Evolutionary conservation across 2,329 filamentous ascomycete species (phyloP).

Genomic region (Xylaria sp.): DNA sequence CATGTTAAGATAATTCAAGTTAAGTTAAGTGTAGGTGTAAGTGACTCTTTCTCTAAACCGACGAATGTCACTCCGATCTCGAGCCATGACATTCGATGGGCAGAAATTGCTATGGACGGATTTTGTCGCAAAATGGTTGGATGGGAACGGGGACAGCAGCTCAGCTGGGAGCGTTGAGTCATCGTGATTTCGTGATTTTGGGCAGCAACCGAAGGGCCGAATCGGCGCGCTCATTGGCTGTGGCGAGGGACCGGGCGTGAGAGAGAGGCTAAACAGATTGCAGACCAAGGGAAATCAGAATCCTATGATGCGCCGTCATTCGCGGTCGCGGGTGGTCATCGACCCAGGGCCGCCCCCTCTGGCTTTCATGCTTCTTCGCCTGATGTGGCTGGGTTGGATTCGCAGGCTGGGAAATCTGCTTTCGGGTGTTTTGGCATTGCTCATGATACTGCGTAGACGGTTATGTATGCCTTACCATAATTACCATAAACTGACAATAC

Average conservation of each 20-base stretch:
- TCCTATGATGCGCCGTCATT: conserved; percentile 37
- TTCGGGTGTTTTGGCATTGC: conserved; percentile 32
- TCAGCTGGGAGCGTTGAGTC: conserved; percentile 43
- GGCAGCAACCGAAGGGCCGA: conserved; percentile 37
- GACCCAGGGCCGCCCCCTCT: conserved; percentile 6
- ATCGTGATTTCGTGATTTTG: conserved; percentile 41
- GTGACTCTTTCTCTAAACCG: not conserved
- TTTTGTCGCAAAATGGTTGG: conserved; percentile 19
- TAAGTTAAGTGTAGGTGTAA: no score
- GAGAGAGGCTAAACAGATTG: conserved; percentile 42
- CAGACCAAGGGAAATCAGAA: conserved; percentile 37
- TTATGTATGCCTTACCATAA: conserved; percentile 33
- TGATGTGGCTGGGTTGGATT: conserved; percentile 36
- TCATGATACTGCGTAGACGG: not conserved
- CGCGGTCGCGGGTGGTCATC: conserved; percentile 24
- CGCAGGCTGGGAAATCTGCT: conserved; percentile 19
- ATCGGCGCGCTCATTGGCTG: conserved; percentile 40
- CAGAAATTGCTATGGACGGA: conserved; percentile 13
- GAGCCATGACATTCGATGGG: conserved; percentile 25
- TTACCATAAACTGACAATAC: conserved; percentile 12
- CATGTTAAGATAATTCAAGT: no score
- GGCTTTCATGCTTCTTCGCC: conserved; percentile 20
- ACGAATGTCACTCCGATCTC: conserved; percentile 34
- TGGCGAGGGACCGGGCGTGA: conserved; percentile 31
- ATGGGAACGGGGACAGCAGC: conserved; percentile 31